Evolutionary conservation across 495 filamentous ascomycete species (phyloP).

Genomic region (Penicillium manginii): DNA sequence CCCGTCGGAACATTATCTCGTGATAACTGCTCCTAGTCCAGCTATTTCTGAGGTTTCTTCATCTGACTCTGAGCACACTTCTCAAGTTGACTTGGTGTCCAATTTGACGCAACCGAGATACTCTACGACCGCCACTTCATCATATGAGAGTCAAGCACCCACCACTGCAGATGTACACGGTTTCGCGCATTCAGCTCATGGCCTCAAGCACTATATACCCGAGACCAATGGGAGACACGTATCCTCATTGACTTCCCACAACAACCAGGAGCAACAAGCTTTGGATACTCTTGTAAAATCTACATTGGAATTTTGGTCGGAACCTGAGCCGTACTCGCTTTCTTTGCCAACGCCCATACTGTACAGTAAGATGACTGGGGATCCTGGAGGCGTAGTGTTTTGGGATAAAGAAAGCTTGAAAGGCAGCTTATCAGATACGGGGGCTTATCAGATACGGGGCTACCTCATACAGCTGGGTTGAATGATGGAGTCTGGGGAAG

Average conservation of each 20-base stretch:
- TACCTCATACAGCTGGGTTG: neutral
- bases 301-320: neutral
- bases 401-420: neutral
- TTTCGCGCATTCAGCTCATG: neutral
- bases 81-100: neutral
- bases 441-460: neutral
- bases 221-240: neutral
- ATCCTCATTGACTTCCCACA: neutral
- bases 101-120: neutral
- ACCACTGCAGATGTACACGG: neutral
- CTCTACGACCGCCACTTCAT: neutral
- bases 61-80: neutral
- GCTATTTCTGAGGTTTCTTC: neutral
- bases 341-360: neutral
- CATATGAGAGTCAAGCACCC: neutral
- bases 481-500: neutral
- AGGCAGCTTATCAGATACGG: neutral
- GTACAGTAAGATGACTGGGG: neutral
- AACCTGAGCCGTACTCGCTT: neutral
- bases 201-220: neutral
- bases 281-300: neutral
- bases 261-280: neutral
- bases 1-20: too few species aligned
- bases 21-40: neutral
- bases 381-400: neutral